A percentile compares a stretch with the other conserved stretches of the same genome.
Conservation (phyloP, 1,139 yeast species). For the Pichia cactophila region DNA sequence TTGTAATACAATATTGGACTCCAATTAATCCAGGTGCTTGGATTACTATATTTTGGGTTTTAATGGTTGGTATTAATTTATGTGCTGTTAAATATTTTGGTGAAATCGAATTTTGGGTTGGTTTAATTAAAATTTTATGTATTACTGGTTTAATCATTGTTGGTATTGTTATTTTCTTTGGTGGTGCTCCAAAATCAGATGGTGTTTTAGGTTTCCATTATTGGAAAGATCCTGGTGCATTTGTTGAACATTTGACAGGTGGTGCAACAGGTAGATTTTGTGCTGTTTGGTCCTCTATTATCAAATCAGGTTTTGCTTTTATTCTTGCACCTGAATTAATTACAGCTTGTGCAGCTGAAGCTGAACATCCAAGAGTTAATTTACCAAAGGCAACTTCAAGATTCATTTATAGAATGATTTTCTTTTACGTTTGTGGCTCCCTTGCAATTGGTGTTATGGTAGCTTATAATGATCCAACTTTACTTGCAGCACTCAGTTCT, state of each 20-base stretch:
- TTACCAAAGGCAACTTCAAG: slow-evolving; percentile 40
- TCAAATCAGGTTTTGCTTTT: slow-evolving; percentile 72
- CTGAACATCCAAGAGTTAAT: slow-evolving; percentile 37
- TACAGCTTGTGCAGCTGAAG: slow-evolving; percentile 38
- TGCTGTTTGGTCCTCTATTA: slow-evolving; percentile 62
- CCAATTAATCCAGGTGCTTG: slow-evolving; percentile 36
- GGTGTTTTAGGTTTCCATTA: slow-evolving; percentile 32
- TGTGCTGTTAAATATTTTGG: slow-evolving; percentile 40
- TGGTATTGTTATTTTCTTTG: slow-evolving; percentile 34
- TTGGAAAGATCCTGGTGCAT: slow-evolving; percentile 33
- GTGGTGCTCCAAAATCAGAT: slow-evolving; percentile 33
- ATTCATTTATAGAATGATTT: slow-evolving; percentile 39
- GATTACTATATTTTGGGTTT: slow-evolving; percentile 36
- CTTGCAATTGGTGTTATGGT: slow-evolving; percentile 35
- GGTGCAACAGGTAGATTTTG: slow-evolving; percentile 63
- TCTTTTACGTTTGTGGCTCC: slow-evolving; percentile 41
- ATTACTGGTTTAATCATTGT: slow-evolving; percentile 30
- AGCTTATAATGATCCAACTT: slow-evolving; percentile 14
- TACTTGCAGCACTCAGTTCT: slow-evolving; percentile 11
- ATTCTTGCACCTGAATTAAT: slow-evolving; percentile 30
- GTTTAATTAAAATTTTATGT: slow-evolving; percentile 34
- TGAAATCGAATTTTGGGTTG: slow-evolving; percentile 46
- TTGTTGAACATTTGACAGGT: slow-evolving; percentile 32
- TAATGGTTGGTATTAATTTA: slow-evolving; percentile 35
- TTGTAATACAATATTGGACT: slow-evolving; percentile 45